phyloP scores from a whole-genome alignment of 2,329 filamentous ascomycete genomes.

The Penicillium concentricum region DNA sequence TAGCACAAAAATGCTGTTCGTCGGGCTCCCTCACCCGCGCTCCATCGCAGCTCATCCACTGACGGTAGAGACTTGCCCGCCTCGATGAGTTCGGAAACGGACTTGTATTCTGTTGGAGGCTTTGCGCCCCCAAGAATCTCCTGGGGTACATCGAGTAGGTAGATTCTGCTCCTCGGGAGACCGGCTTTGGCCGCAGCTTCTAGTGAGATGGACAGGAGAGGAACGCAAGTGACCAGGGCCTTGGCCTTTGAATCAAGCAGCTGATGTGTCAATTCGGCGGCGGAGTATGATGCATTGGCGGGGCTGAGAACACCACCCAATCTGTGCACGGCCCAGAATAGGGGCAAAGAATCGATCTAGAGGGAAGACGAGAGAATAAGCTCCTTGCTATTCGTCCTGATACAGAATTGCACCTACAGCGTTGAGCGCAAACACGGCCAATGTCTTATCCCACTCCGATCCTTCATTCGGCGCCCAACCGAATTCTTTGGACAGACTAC shows the following conservation, averaged over 20 bases:
- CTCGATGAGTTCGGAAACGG: conserved; percentile 64
- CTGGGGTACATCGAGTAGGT: conserved; percentile 67
- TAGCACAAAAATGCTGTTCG: conserved; percentile 77
- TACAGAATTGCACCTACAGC: conserved; percentile 54
- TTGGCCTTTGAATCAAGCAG: conserved; percentile 67
- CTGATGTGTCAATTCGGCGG: conserved; percentile 69
- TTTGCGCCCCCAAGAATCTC: conserved; percentile 50
- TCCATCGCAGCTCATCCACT: conserved; percentile 43
- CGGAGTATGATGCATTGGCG: conserved; percentile 72
- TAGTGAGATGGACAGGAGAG: conserved; percentile 63
- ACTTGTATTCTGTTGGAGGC: conserved; percentile 53
- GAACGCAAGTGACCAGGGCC: conserved; percentile 69
- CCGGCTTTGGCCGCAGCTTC: conserved; percentile 63
- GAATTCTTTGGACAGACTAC: conserved; percentile 68
- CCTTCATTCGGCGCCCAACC: conserved; percentile 69
- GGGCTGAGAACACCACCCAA: conserved; percentile 72
- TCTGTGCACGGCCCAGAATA: conserved; percentile 72
- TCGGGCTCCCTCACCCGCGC: conserved; percentile 48
- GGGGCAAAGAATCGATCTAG: conserved; percentile 71
- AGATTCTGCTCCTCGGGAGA: conserved; percentile 64
- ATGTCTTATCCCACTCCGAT: conserved; percentile 77
- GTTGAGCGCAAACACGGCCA: conserved; percentile 76
- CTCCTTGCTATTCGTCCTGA: background rate
- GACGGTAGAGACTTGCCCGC: conserved; percentile 52
- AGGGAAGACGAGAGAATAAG: background rate